These are phyloP conservation scores for Eucalyptus albens DNA, from an alignment of 345 rosid species.

Conservation along the genomic window DNA sequence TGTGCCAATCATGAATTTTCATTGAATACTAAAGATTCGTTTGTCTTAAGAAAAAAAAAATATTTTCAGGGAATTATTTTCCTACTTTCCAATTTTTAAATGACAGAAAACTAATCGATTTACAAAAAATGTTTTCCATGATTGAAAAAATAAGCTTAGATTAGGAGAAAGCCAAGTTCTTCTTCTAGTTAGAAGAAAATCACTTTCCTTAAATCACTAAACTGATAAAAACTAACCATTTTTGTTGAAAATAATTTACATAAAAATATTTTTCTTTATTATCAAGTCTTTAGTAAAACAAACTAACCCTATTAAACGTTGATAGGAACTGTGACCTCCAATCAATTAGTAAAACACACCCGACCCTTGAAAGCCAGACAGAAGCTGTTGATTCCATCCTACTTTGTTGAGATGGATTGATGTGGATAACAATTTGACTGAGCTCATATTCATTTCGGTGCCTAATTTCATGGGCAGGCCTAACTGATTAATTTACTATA, in stretches of 20 bases:
- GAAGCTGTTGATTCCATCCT: neutral
- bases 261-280: neutral
- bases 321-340: neutral
- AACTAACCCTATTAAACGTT: neutral
- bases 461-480: neutral
- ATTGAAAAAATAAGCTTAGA: neutral
- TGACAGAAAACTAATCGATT: neutral
- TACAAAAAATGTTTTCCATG: neutral
- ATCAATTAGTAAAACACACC: neutral
- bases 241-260: neutral
- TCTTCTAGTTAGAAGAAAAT: neutral
- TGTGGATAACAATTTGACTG: neutral
- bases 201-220: neutral
- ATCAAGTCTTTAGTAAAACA: neutral
- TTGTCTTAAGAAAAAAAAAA: neutral
- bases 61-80: neutral
- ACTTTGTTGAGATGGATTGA: neutral
- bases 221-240: neutral
- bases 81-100: neutral
- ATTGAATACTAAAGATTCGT: neutral
- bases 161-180: neutral
- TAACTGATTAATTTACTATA: neutral
- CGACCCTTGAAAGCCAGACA: neutral
- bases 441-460: neutral
- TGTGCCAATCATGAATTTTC: neutral